phyloP scores from a whole-genome alignment of 169 alveolate species.

The Plasmodium sp. region DNA sequence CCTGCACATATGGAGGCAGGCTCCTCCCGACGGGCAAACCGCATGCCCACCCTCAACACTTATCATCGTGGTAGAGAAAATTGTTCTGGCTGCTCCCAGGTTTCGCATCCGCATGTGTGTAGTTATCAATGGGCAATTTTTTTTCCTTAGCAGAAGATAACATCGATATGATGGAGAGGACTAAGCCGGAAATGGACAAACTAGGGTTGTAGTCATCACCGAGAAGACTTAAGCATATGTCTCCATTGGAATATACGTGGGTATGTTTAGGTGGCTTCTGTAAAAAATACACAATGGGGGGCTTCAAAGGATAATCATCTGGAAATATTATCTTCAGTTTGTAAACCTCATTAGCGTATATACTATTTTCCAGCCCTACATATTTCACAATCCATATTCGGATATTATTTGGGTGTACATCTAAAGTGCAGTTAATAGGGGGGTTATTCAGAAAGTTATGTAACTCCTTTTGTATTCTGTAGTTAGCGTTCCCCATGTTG shows the following conservation, averaged over 20 bases:
- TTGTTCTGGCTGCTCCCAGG: slow-evolving; percentile 71
- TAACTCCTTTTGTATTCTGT: slow-evolving; percentile 71
- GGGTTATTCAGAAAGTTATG: slow-evolving; percentile 78
- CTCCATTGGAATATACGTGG: slow-evolving; percentile 91
- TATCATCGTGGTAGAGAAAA: slow-evolving; percentile 70
- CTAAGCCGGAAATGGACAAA: slow-evolving; percentile 85
- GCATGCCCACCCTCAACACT: slow-evolving; percentile 15
- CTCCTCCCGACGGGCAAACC: neutral
- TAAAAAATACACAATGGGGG: slow-evolving; percentile 87
- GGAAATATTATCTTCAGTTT: slow-evolving; percentile 86
- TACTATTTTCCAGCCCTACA: slow-evolving; percentile 84
- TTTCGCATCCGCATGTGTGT: slow-evolving; percentile 75
- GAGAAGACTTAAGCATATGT: slow-evolving; percentile 85
- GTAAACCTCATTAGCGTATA: slow-evolving; percentile 85
- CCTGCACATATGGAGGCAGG: neutral
- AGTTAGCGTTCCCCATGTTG: slow-evolving; percentile 67
- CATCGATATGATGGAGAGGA: slow-evolving; percentile 87
- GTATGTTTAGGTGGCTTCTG: slow-evolving; percentile 88
- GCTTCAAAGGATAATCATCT: slow-evolving; percentile 87
- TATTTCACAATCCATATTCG: slow-evolving; percentile 86
- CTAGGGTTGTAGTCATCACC: slow-evolving; percentile 89
- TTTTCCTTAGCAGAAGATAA: slow-evolving; percentile 87
- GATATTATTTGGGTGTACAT: slow-evolving; percentile 84
- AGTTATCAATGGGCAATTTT: slow-evolving; percentile 85
- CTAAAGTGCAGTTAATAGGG: slow-evolving; percentile 85